Evolutionary conservation across 73 alveolate genomes (phyloP).

Genomic region (Paramecium octaurelia): DNA sequence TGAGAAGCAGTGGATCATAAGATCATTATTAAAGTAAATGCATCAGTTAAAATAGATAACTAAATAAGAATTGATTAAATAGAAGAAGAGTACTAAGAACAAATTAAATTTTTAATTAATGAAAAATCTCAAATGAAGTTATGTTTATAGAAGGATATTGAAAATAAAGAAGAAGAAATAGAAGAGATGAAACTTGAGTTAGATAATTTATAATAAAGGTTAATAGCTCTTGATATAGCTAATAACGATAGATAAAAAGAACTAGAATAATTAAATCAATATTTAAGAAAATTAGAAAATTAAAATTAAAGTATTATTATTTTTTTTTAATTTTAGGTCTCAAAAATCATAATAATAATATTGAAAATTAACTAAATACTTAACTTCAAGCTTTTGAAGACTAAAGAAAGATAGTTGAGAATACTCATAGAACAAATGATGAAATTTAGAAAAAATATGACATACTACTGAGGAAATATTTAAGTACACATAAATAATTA

Average conservation of each 20-base stretch:
- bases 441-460: background rate
- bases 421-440: background rate
- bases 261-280: background rate
- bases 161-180: background rate
- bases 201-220: background rate
- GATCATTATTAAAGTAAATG: background rate
- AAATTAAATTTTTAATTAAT: background rate
- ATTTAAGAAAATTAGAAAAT: background rate
- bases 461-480: background rate
- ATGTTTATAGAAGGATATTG: background rate
- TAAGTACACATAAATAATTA: background rate
- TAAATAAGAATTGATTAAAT: background rate
- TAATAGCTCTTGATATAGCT: background rate
- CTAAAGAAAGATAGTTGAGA: background rate
- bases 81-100: background rate
- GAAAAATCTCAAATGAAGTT: background rate
- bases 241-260: background rate
- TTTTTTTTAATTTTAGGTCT: background rate
- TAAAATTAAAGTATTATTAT: background rate
- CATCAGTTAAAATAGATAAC: background rate
- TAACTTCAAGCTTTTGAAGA: background rate
- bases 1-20: constrained; percentile 3
- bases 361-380: background rate
- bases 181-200: background rate
- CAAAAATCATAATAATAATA: background rate